These are phyloP conservation scores for Leccinum barrowsii DNA, from an alignment of 768 basidiomycete species.

Conservation along the genomic window DNA sequence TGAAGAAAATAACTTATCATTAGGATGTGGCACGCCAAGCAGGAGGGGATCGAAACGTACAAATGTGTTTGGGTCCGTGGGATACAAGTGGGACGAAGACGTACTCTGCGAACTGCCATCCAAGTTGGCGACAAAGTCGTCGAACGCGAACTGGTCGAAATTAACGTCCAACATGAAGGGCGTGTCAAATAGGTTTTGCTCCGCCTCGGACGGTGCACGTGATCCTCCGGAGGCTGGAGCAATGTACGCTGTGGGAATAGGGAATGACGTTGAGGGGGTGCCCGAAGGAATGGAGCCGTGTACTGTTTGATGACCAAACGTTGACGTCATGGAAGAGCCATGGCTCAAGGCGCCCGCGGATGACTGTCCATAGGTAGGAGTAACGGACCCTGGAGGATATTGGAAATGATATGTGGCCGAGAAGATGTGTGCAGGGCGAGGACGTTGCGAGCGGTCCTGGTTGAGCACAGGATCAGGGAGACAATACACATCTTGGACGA, in stretches of 20 bases:
- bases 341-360: constrained; percentile 9
- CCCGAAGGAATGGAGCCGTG: neutral
- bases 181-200: constrained; percentile 27
- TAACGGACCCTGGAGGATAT: constrained; percentile 29
- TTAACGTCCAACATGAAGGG: constrained; percentile 31
- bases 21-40: constrained; percentile 5
- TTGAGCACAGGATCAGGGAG: constrained; percentile 26
- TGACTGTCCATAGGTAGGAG: constrained; percentile 9
- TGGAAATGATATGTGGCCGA: constrained; percentile 59
- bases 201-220: constrained; percentile 1
- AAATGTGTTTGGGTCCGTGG: constrained; percentile 32
- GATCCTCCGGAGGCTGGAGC: neutral
- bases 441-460: constrained; percentile 16
- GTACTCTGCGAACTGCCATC: constrained; percentile 18
- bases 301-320: constrained; percentile 1
- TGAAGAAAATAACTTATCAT: neutral
- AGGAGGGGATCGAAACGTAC: constrained; percentile 21
- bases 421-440: constrained; percentile 40
- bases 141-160: constrained; percentile 25
- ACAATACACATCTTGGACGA: constrained; percentile 57
- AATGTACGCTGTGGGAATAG: neutral
- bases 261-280: constrained; percentile 8
- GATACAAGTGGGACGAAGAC: constrained; percentile 28
- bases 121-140: constrained; percentile 22
- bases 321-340: constrained; percentile 17